Evolutionary conservation across 1,284 basidiomycete genomes (phyloP), one percentile per base, ranked within the genome.

Genomic region (Trichosporon ovoides): DNA sequence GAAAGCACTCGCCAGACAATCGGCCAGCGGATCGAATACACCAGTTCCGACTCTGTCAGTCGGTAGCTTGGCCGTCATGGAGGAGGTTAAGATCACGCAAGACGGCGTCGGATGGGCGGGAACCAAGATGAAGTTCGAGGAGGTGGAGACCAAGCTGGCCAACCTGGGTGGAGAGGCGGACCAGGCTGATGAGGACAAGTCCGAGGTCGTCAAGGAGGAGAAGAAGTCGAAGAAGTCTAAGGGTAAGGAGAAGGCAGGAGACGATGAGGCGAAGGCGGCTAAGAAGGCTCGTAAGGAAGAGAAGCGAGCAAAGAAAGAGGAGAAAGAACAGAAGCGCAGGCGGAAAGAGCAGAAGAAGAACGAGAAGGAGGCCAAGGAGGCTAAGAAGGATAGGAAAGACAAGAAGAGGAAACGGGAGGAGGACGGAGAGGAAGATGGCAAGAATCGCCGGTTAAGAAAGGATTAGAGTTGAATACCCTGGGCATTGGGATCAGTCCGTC

Each of bases 51-150:
- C 64, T 24, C 35, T 68, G 38, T 53, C 66, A 10, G 66, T 60
- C n/a, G 60, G 61, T 20, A 68, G 64, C 38, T 59, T 68, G 19
- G 66, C 67, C 12, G 50, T 57, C 35, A 52, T 70, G 48, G 70
- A 71, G 54, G 61, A 64, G 51, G 46, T 52, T 19, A 67, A 66
- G 56, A 64, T 66, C 19, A 58, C 56, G 3, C 54, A 70, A 18
- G 70, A 67, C 12, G 71, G 70, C 14, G 65, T 65, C 12, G 66
- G 52, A 5, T 74, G 69, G 69, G 71, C 73, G 60, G 74, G 74
- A 2, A 65, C 57, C 43, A 69, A 68, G 61, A 60, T 68, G 64
- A 53, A 52, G 20, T 75, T 75, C 48, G 60, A 61, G n/a, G 67
- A 68, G 58, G 60, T 43, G 5, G 24, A 55, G 35, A 46, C 52